phyloP scores from a whole-genome alignment of 148 eudicot species.

The Vaccinium darrowii region DNA sequence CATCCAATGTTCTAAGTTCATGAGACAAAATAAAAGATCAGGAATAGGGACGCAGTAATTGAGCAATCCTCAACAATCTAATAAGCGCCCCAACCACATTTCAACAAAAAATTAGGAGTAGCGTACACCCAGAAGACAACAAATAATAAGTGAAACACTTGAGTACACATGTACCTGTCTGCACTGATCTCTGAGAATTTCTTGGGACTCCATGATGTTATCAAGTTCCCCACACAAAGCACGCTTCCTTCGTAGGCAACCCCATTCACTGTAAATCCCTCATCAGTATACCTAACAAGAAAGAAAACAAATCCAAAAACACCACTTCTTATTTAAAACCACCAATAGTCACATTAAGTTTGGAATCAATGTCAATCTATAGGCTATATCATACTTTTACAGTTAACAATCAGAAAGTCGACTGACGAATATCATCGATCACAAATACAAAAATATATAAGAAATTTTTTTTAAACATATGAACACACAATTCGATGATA shows the following conservation, averaged over 20 bases:
- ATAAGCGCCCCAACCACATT: neutral
- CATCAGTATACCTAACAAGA: conserved; percentile 59
- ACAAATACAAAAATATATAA: too few relatives aligned
- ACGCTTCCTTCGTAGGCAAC: conserved; percentile 80
- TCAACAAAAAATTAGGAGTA: neutral
- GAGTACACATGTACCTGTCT: conserved; percentile 46
- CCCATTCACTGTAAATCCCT: conserved; percentile 81
- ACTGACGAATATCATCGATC: too few relatives aligned
- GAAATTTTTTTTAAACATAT: too few relatives aligned
- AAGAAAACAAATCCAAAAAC: neutral
- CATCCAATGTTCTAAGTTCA: neutral
- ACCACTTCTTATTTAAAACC: neutral
- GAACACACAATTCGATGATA: too few relatives aligned
- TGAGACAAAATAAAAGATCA: neutral
- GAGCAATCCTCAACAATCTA: neutral
- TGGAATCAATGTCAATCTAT: too few relatives aligned
- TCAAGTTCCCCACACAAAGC: conserved; percentile 79
- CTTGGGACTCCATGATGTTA: conserved; percentile 80
- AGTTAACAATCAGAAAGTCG: too few relatives aligned
- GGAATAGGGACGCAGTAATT: neutral
- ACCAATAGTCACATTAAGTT: neutral
- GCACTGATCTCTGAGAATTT: conserved; percentile 66
- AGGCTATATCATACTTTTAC: too few relatives aligned
- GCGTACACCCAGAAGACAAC: neutral
- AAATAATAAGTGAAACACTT: neutral